phyloP scores from a whole-genome alignment of 2,329 filamentous ascomycete genomes.

The Phialophora verrucosa region DNA sequence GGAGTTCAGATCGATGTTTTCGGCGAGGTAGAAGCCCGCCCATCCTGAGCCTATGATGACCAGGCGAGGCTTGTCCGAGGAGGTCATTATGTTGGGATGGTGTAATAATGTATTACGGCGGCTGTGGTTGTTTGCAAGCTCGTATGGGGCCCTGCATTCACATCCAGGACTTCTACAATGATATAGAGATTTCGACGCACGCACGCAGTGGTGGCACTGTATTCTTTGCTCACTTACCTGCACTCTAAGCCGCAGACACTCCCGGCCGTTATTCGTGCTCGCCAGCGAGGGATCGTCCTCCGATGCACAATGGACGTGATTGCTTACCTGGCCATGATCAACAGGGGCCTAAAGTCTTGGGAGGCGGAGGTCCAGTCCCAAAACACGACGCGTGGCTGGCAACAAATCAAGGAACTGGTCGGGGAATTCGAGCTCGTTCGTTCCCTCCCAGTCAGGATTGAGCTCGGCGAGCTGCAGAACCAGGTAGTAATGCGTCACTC shows the following conservation, averaged over 20 bases:
- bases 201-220: not conserved
- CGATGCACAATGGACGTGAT: not conserved
- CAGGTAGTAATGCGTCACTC: not conserved
- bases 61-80: constrained; percentile 25
- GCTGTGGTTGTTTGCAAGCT: not conserved
- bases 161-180: not conserved
- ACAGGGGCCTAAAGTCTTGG: constrained; percentile 1
- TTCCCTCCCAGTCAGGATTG: not conserved
- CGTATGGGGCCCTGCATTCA: not conserved
- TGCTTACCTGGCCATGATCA: not conserved
- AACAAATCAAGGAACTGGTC: constrained; percentile 12
- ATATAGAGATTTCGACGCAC: not conserved
- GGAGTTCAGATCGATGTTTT: constrained; percentile 48
- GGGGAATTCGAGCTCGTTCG: not conserved
- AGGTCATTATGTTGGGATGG: not conserved
- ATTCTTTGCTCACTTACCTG: not conserved
- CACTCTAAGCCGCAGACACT: not conserved
- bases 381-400: not conserved
- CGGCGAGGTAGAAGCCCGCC: constrained; percentile 53
- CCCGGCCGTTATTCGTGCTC: not conserved
- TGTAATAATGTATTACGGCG: not conserved
- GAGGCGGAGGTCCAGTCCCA: not conserved
- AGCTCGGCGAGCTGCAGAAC: not conserved
- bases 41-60: constrained; percentile 45
- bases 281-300: too few species aligned